These are phyloP conservation scores for Mycena vulgaris DNA, from an alignment of 768 basidiomycete species.

Conservation along the genomic window DNA sequence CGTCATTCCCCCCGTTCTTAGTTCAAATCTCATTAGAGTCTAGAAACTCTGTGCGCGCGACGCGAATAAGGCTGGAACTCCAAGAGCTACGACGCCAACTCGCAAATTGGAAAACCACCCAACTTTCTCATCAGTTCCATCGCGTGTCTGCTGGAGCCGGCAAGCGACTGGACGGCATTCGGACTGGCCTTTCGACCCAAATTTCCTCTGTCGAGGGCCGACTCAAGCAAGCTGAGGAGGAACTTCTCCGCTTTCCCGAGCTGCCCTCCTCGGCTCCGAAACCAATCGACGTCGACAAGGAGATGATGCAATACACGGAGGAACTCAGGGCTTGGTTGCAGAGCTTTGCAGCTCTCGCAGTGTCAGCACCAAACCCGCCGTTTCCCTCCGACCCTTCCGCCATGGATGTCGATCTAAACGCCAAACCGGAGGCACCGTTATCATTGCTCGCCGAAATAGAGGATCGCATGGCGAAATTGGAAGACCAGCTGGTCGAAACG, in stretches of 20 bases:
- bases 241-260: constrained; percentile 22
- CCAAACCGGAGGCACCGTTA: background rate
- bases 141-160: constrained; percentile 24
- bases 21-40: background rate
- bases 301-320: constrained; percentile 25
- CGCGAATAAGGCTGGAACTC: constrained; percentile 27
- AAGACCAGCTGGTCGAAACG: constrained; percentile 4
- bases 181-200: background rate
- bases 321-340: constrained; percentile 23
- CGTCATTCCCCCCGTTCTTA: background rate
- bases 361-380: background rate
- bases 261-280: constrained; percentile 23
- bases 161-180: constrained; percentile 14
- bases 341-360: constrained; percentile 19
- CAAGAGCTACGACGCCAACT: constrained; percentile 10
- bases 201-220: background rate
- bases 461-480: background rate
- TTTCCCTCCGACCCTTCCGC: constrained; percentile 1
- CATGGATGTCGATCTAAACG: constrained; percentile 18
- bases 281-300: constrained; percentile 3
- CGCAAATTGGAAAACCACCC: constrained; percentile 26
- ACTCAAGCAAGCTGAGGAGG: constrained; percentile 2
- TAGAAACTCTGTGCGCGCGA: constrained; percentile 31
- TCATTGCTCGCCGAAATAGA: background rate
- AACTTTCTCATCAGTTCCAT: constrained; percentile 32